A percentile compares a stretch with the other conserved stretches of the same genome.
These are phyloP conservation scores for Rhododendron griersonianum DNA, from an alignment of 148 eudicot genomes.

Conservation along the genomic window DNA sequence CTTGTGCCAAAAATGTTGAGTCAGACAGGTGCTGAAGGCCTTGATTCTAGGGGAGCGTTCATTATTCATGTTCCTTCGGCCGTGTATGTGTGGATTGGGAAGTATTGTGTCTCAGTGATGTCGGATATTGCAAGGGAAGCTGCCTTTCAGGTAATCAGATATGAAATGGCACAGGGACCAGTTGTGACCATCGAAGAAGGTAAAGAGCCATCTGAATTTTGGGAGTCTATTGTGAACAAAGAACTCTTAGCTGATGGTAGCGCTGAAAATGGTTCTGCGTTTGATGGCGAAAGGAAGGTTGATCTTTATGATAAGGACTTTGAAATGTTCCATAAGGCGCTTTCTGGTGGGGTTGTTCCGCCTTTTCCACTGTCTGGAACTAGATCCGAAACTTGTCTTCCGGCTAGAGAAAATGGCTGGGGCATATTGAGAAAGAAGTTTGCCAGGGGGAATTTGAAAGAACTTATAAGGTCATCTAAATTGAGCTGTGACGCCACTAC, in stretches of 20 bases:
- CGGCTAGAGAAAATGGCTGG: constrained; percentile 75
- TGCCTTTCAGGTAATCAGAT: constrained; percentile 67
- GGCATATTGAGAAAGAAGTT: constrained; percentile 60
- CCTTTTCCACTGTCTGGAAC: constrained; percentile 48
- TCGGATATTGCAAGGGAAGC: constrained; percentile 60
- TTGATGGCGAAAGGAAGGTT: constrained; percentile 39
- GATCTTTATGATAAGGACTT: constrained; percentile 71
- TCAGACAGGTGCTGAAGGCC: constrained; percentile 42
- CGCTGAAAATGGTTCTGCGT: not conserved
- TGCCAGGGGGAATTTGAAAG: constrained; percentile 58
- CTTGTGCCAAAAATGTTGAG: constrained; percentile 83
- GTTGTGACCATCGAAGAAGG: constrained; percentile 59
- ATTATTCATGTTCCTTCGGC: constrained; percentile 76
- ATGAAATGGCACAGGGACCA: constrained; percentile 71
- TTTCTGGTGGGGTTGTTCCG: constrained; percentile 73
- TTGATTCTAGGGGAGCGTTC: constrained; percentile 95
- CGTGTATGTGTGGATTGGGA: constrained; percentile 83
- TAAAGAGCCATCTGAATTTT: constrained; percentile 68
- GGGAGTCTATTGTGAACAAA: constrained; percentile 47
- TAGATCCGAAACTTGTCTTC: constrained; percentile 57
- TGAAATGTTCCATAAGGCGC: constrained; percentile 72
- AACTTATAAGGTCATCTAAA: constrained; percentile 43
- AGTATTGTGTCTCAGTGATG: constrained; percentile 54
- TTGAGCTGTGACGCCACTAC: constrained; percentile 16
- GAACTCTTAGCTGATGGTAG: constrained; percentile 18